A percentile compares a stretch with the other conserved stretches of the same genome.
phyloP scores from a whole-genome alignment of 768 basidiomycete genomes.

The Trametopsis cervina region DNA sequence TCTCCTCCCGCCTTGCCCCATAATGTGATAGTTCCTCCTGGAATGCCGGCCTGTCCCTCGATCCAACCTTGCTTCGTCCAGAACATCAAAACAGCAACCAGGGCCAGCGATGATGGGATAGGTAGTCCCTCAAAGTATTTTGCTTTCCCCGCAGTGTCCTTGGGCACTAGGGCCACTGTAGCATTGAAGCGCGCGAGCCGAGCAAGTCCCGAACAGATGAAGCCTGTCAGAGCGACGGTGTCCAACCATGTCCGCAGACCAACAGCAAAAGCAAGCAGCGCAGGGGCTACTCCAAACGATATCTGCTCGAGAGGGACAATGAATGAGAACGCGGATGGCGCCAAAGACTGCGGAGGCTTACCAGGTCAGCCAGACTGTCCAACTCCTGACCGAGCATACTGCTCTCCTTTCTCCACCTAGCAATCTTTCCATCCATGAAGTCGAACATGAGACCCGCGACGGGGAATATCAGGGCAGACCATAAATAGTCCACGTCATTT shows the following conservation, averaged over 20 bases:
- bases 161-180: conserved; percentile 90
- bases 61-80: conserved; percentile 87
- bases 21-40: conserved; percentile 63
- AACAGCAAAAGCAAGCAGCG: conserved; percentile 85
- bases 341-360: conserved; percentile 31
- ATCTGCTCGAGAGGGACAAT: conserved; percentile 65
- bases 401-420: conserved; percentile 91
- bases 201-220: conserved; percentile 94
- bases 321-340: neutral
- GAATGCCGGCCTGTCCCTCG: conserved; percentile 67
- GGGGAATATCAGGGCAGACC: conserved; percentile 84
- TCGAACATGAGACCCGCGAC: conserved; percentile 96
- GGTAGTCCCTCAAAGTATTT: conserved; percentile 98
- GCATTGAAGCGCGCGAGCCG: conserved; percentile 98
- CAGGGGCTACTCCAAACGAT: conserved; percentile 96
- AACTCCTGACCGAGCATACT: conserved; percentile 97
- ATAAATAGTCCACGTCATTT: conserved; percentile 71
- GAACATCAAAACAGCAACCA: conserved; percentile 74
- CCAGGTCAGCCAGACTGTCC: conserved; percentile 94
- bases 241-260: conserved; percentile 91
- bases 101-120: conserved; percentile 81
- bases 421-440: conserved; percentile 96
- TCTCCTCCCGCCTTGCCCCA: conserved; percentile 69
- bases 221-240: conserved; percentile 76
- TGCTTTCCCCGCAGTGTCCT: conserved; percentile 78